Evolutionary conservation across 2,329 filamentous ascomycete species (phyloP), one percentile per base, ranked within the genome.

Genomic region (Phialophora chinensis): DNA sequence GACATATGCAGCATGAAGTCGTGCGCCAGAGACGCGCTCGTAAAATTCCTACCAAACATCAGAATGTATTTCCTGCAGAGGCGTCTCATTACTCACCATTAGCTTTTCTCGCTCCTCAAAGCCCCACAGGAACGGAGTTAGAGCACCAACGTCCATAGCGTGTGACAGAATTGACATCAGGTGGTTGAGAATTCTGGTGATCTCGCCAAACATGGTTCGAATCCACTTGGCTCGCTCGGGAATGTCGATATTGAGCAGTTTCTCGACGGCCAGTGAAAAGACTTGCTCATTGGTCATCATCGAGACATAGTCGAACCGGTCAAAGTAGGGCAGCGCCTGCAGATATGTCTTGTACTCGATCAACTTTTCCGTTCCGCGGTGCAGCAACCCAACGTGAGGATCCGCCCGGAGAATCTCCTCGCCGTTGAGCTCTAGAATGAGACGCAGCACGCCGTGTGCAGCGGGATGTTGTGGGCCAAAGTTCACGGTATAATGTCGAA

Each of bases 281-380:
- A 93, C 97, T 83, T 99, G 95, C 86, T 99, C 95, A 81, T 99
- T 99, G 76, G 95, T 99, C 95, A 99, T 99, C 96, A 99, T 99
- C 76, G 93, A 97, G 74, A 97, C 93, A 81, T 99, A 99, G 82
- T 99, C 95, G 79, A 99, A 86, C 74, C 95, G 92, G 83, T 99
- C 95, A 79, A 99, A 99, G 85, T 99, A 99, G 64, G 95, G 95
- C 77, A 99, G 85, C 65, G 95, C 95, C 85, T 99, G 95, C 77
- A 98, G 87, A 78, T 99, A 99, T 74, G 94, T 97, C 87, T 97
- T 97, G 87, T 99, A 99, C 86, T 99, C 95, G 82, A 98, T 98
- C 82, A 99, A 88, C 87, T 99, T 99, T 86, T 99, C 95, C 70
- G 95, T 99, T 73, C 95, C 95, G 75, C 95, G 89, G 81, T 99